These are phyloP conservation scores for Syncephalastrum racemosum DNA, from an alignment of 371 early-diverging fungal species.

Conservation along the genomic window DNA sequence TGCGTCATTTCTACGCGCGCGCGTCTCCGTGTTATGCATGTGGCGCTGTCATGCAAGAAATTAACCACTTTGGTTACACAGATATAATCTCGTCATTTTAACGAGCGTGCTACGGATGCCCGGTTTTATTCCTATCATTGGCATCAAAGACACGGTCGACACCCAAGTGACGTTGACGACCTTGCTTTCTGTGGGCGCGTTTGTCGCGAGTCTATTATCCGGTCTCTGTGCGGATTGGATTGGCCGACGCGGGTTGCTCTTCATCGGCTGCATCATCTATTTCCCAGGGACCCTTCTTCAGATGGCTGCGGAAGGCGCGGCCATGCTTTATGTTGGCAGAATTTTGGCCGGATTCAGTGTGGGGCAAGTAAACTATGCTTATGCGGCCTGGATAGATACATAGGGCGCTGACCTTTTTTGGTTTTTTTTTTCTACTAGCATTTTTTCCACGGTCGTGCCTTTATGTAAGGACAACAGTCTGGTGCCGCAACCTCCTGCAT, in stretches of 20 bases:
- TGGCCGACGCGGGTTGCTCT: conserved; percentile 76
- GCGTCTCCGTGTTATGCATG: too few relatives aligned
- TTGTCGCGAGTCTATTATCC: conserved; percentile 62
- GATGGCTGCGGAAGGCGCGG: conserved; percentile 51
- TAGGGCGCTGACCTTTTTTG: too few relatives aligned
- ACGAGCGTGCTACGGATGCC: conserved; percentile 8
- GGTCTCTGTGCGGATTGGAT: conserved; percentile 70
- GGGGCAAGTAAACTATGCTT: conserved; percentile 59
- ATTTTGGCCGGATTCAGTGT: conserved; percentile 79
- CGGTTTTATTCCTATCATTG: background rate
- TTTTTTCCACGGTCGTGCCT: conserved; percentile 83
- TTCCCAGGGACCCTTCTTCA: conserved; percentile 74
- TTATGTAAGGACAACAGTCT: conserved; percentile 49
- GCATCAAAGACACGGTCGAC: background rate
- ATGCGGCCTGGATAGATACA: background rate
- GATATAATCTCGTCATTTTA: conserved; percentile 14
- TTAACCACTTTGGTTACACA: conserved; percentile 3
- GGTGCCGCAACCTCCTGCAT: background rate
- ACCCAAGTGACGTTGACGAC: conserved; percentile 6
- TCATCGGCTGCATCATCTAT: conserved; percentile 66
- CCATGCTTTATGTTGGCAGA: conserved; percentile 72
- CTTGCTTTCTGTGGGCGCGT: conserved; percentile 44
- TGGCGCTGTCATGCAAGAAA: background rate
- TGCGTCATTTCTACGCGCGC: too few relatives aligned
- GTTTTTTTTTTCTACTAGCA: conserved; percentile 40